Evolutionary conservation across 1,284 basidiomycete species (phyloP).

Genomic region (Exobasidium rhododendri): DNA sequence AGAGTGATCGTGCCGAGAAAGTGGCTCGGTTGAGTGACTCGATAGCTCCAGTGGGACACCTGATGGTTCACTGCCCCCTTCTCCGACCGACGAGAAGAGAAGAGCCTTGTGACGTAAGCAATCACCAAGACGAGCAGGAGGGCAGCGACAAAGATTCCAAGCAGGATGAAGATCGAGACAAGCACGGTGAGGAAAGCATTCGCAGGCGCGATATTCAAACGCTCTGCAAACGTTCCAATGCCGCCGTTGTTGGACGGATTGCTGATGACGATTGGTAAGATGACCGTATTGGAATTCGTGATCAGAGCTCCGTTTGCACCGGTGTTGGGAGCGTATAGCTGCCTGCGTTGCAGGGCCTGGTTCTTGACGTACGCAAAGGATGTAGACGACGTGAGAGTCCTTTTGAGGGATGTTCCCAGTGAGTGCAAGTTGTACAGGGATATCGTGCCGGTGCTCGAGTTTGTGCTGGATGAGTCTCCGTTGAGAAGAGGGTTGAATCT

Average conservation of each 20-base stretch:
- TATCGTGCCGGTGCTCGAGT: background rate
- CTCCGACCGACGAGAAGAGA: background rate
- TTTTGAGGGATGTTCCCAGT: background rate
- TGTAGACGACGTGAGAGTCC: background rate
- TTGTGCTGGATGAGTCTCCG: constrained; percentile 6
- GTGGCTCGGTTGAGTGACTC: constrained; percentile 13
- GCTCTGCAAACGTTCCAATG: constrained; percentile 37
- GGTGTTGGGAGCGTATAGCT: constrained; percentile 48
- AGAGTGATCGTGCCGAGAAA: constrained; percentile 12
- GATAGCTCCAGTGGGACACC: constrained; percentile 10
- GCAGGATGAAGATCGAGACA: constrained; percentile 36
- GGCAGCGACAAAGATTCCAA: constrained; percentile 32
- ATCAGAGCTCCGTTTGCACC: constrained; percentile 42
- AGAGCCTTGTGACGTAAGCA: constrained; percentile 8
- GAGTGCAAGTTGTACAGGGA: background rate
- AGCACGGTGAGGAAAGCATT: constrained; percentile 49
- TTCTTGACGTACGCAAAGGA: background rate
- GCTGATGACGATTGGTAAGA: constrained; percentile 31
- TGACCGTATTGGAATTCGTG: constrained; percentile 18
- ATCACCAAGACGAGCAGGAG: constrained; percentile 24
- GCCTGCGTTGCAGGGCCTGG: constrained; percentile 14
- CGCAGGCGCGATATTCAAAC: constrained; percentile 40
- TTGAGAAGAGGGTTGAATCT: constrained; percentile 31
- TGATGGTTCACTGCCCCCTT: background rate
- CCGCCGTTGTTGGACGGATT: constrained; percentile 28